Evolutionary conservation across 1,284 basidiomycete genomes (phyloP), one percentile per base, ranked within the genome.

Genomic region (Apiotrichum mycotoxinovorans): DNA sequence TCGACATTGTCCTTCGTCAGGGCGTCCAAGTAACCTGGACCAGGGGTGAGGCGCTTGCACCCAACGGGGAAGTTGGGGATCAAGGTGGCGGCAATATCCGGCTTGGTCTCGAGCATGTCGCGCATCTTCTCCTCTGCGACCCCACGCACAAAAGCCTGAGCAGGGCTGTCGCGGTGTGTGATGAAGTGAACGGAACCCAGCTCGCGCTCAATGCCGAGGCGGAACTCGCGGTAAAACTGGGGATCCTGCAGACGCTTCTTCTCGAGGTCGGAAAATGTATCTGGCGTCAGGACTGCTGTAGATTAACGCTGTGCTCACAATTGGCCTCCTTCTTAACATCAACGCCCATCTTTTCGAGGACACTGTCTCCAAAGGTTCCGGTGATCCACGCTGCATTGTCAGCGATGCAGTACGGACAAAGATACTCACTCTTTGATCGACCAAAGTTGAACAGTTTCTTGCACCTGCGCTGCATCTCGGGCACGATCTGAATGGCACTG

Each of bases 21-120:
- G 2, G 73, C 68, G 48, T 72, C 72, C 48, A 75, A 66, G 61
- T 70, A 75, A 2, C 72, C 72, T 2, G 67, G 67, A 1, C 73
- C 73, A 11, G 73, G 73, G 1, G 73, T 75, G 1, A 68, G 56
- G 11, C 73, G 60, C 43, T 58, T 61, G 58, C 72, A 76, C 1
- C 66, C 72, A 33, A 74, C 64, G 5, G 65, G 56, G 56, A 47
- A 56, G 37, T 54, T 38, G 22, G 60, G 56, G 27, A 67, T 63
- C 18, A 71, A 58, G 30, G 64, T 52, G 10, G 57, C 48, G 44
- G 63, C 58, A 30, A 67, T 38, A 15, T 57, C 52, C 20, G 58
- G 63, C 34, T 56, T 54, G 46, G 58, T 54, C 12, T 48, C 51
- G 7, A 69, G 58, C 27, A 55, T 38, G 10, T 44, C 37, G 38